A percentile compares a stretch with the other conserved stretches of the same genome.
Conservation (phyloP, 495 filamentous ascomycete genomes). For the Aspergillus hancockii region DNA sequence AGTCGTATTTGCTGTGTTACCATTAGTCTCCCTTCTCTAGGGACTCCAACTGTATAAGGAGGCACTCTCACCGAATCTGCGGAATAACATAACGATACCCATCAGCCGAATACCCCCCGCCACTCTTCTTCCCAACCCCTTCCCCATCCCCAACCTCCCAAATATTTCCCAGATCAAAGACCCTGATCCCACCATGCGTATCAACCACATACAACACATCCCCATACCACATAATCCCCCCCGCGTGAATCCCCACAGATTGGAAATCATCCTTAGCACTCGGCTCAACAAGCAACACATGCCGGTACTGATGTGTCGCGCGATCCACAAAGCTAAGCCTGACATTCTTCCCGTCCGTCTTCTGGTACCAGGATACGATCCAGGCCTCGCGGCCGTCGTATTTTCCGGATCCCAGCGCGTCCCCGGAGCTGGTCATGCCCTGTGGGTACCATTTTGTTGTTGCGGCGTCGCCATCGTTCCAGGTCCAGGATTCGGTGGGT, state of each 20-base stretch:
- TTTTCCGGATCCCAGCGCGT: slow-evolving; percentile 31
- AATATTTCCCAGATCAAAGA: slow-evolving; percentile 35
- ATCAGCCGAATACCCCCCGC: slow-evolving; percentile 31
- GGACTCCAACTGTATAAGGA: no score
- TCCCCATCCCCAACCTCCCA: slow-evolving; percentile 33
- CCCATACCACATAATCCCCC: slow-evolving; percentile 39
- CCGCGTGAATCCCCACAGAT: slow-evolving; percentile 31
- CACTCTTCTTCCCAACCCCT: slow-evolving; percentile 25
- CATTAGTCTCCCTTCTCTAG: not conserved
- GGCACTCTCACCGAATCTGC: slow-evolving; percentile 25
- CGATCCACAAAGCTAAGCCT: slow-evolving; percentile 39
- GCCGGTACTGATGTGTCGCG: slow-evolving; percentile 34
- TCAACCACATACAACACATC: slow-evolving; percentile 35
- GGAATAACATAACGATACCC: slow-evolving; percentile 33
- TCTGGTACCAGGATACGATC: slow-evolving; percentile 41
- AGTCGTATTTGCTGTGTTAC: slow-evolving; percentile 18
- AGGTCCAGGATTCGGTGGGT: slow-evolving; percentile 26
- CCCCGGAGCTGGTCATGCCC: slow-evolving; percentile 39
- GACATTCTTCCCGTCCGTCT: slow-evolving; percentile 31
- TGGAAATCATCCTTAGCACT: slow-evolving; percentile 30
- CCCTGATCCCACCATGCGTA: slow-evolving; percentile 30
- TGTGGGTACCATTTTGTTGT: slow-evolving; percentile 41
- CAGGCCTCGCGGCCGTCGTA: slow-evolving; percentile 36
- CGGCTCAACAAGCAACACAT: slow-evolving; percentile 39
- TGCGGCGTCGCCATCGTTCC: slow-evolving; percentile 33